phyloP scores from a whole-genome alignment of 805 yeast species.

The Saccharomycopsis sp. region DNA sequence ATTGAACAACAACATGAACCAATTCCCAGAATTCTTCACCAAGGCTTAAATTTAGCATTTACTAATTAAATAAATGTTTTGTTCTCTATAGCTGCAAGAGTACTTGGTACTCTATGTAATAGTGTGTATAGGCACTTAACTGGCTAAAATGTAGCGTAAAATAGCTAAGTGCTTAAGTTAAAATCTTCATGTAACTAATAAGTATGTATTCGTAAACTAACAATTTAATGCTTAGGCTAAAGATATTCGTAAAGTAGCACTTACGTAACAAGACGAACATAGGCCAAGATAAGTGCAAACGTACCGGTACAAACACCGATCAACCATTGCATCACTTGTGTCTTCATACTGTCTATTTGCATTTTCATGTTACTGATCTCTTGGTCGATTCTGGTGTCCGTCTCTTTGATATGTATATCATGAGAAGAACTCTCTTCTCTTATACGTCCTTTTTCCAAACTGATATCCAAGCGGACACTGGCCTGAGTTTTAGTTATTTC shows the following conservation, averaged over 20 bases:
- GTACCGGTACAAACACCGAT: constrained; percentile 99
- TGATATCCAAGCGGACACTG: constrained; percentile 83
- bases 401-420: constrained; percentile 89
- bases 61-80: neutral
- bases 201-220: neutral
- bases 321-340: constrained; percentile 97
- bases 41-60: constrained; percentile 32
- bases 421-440: constrained; percentile 91
- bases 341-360: constrained; percentile 91
- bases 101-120: too few relatives aligned
- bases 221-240: too few relatives aligned
- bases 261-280: constrained; percentile 71
- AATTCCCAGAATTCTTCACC: constrained; percentile 81
- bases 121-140: too few relatives aligned
- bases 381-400: constrained; percentile 91
- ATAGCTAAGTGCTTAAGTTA: too few relatives aligned
- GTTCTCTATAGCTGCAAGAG: neutral
- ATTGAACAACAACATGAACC: constrained; percentile 82
- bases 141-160: too few relatives aligned
- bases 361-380: constrained; percentile 92
- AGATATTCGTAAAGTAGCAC: neutral
- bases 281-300: constrained; percentile 87
- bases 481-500: constrained; percentile 88
- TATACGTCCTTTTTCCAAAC: constrained; percentile 90
- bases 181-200: neutral